Base-by-base conservation (phyloP, 164 flowering plant species). In the Brasenia schreberi region DNA sequence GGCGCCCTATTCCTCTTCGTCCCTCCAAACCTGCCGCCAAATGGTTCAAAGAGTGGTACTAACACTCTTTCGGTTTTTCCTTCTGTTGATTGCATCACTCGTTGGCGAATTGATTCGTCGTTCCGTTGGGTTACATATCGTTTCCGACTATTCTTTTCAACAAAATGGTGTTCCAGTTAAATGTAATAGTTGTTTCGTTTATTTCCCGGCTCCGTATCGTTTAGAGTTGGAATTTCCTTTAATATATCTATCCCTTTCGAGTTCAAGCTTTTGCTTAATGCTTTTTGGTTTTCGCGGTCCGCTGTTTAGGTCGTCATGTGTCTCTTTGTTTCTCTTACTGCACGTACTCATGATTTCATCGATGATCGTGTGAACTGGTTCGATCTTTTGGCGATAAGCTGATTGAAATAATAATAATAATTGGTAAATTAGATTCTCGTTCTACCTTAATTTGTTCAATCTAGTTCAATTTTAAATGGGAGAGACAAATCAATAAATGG, bases 1-100 rank as follows among this genome's bases (percentile, higher is more conserved):
- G 63, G 33, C 63, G 19, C 63, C 63, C 63, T 61, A 18, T 23
- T 18, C 18, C 63, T 61, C 63, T 23, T 18, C 19, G 63, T 18
- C 4, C 33, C 10, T 7, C 63, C 33, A 18, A 5, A 61, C 63
- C 63, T 6, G 63, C 63, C 7, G 63, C 18, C 33, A 61, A 61
- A 61, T 61, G 63, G 63, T 61, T 61, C 63, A 61, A 61, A 18
- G 63, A 61, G 6, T 61, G 63, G 63, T 61, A 61, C 18, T 61
- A 27, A 11, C 33, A 11, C 33, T 5, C 5, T 61, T 61, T 18
- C 63, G 1, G 9, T 61, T 18, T 12, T 61, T 61, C 63, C 5
- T 61, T 61, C 18, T 61, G 4, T 61, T 61, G 19, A 5, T 61
- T 23, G 4, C 10, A 11, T 10, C 17, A 61, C 10, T 61, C 63